Evolutionary conservation across 192 early-diverging fungal genomes (phyloP), one percentile per base, ranked within the genome.

Genomic region (Mortierella hygrophila): DNA sequence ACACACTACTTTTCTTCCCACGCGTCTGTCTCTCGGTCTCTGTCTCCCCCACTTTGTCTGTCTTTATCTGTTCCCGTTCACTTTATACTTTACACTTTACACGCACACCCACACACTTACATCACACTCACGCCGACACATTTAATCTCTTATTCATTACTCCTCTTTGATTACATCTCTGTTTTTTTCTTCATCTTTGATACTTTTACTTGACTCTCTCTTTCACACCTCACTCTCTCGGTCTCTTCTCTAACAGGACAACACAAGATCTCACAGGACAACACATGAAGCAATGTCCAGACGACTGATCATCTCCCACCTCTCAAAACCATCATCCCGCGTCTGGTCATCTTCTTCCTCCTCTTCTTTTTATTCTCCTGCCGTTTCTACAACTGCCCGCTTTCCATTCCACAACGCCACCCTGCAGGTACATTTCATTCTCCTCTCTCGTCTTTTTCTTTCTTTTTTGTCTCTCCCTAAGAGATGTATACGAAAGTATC

Each of bases 271-370:
- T 41, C 70, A 52, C 49, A 52, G 49, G 49, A 52, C 16, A 52
- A n/a, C 6, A 35, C 35, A 55, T 21, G 0, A 54, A 81, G 72
- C 80, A 74, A 81, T 81, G 80, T 70, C 80, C 35, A 74, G 68
- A 37, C 70, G 78, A 7, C 78, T 81, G 47, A 55, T 75, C 46
- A n/a, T 75, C 44, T 75, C 73, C 29, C 71, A 74, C 26, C 72
- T 74, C 60, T 7, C 60, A 29, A 80, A 80, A 37, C 74, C 63
- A 52, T n/a, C 80, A 23, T 72, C 32, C 65, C 37, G 68, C n/a
- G 55, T 23, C 63, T 54, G 63, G 68, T 70, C 65, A 26, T 11
- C 63, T 54, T 47, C 79, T 69, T 44, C 26, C 26, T 37, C 65
- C 11, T 11, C 63, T 3, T 32, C 41, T 21, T 21, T 18, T n/a